Evolutionary conservation across 2,329 filamentous ascomycete genomes (phyloP), one percentile per base, ranked within the genome.

Genomic region (Microdochium trichocladiopsis): DNA sequence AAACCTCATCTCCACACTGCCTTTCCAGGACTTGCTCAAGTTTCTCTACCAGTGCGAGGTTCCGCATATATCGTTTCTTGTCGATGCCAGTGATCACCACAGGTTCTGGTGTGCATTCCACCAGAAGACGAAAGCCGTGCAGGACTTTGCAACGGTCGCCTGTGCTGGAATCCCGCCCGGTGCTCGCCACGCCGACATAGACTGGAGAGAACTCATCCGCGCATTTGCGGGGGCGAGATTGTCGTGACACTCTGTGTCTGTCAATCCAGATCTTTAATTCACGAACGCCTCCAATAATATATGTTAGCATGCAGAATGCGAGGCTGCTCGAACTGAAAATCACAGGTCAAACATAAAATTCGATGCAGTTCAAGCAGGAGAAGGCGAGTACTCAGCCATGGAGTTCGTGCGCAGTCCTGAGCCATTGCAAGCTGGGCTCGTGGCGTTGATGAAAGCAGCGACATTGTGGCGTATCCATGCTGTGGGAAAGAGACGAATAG

Each of bases 1-100:
- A 2, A 52, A 55, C 2, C 61, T 62, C 28, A 55, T 65, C 18
- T 59, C 57, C 9, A 53, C 50, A 11, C 31, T 53, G 12, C 58
- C 58, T 6, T 66, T 66, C n/a, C 63, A 66, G 48, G 54, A 52
- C 47, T 64, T 66, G 45, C 55, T 64, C 2, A 56, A 48, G n/a
- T 61, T 66, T 25, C 57, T 66, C 4, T 33, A 48, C 14, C 53
- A 56, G 3, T 53, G 55, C 1, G 48, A 31, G 8, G 49, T 60
- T 9, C 53, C 51, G 16, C 54, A 60, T 48, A 48, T 60, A 3
- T 49, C 51, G 1, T 36, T 63, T 2, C 55, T 49, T n/a, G 51
- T 64, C 48, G 54, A 59, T 5, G 55, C 54, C 24, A 22, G 48
- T 2, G 60, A 62, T 14, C 63, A 65, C 24, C 53, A 57, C 4